Percentiles rank a stretch among this genome's conserved stretches.
Evolutionary conservation across 2,329 filamentous ascomycete genomes (phyloP).

Genomic region (Microascus cirrosus): DNA sequence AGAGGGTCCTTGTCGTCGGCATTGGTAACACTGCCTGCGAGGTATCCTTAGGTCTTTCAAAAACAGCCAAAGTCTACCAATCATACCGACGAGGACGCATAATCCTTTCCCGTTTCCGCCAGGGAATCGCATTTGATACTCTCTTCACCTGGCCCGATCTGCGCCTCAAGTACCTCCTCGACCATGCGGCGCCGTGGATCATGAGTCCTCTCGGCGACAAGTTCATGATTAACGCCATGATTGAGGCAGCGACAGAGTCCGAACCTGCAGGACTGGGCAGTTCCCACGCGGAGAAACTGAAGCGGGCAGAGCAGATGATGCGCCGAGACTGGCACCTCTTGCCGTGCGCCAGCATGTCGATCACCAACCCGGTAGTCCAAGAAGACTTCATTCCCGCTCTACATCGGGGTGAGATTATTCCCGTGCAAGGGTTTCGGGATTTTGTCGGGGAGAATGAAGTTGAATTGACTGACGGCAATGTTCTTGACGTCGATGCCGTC

Average conservation of each 20-base stretch:
- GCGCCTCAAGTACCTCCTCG: conserved; percentile 14
- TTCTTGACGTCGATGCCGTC: conserved; percentile 14
- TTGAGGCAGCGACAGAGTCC: not conserved
- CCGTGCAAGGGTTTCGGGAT: conserved; percentile 14
- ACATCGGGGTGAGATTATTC: conserved; percentile 13
- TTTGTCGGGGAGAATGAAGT: conserved; percentile 13
- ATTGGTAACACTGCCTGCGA: conserved; percentile 16
- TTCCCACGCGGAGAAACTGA: conserved; percentile 1
- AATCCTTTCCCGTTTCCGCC: conserved; percentile 18
- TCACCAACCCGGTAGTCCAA: conserved; percentile 14
- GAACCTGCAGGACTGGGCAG: not conserved
- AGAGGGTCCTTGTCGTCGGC: conserved; percentile 26
- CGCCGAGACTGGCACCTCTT: conserved; percentile 16
- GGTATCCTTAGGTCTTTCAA: conserved; percentile 12
- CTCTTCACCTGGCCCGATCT: conserved; percentile 15
- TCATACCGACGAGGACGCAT: conserved; percentile 23
- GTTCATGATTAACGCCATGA: not conserved
- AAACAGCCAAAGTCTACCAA: conserved; percentile 21
- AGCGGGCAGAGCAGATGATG: conserved; percentile 1
- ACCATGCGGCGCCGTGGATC: conserved; percentile 6
- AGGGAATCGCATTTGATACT: conserved; percentile 14
- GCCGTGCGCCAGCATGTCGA: conserved; percentile 12
- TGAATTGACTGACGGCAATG: conserved; percentile 14
- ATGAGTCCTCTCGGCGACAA: not conserved
- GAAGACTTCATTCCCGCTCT: conserved; percentile 16